These are phyloP conservation scores for Heliamphora pulchella DNA, from an alignment of 179 eudicot species.

Conservation along the genomic window DNA sequence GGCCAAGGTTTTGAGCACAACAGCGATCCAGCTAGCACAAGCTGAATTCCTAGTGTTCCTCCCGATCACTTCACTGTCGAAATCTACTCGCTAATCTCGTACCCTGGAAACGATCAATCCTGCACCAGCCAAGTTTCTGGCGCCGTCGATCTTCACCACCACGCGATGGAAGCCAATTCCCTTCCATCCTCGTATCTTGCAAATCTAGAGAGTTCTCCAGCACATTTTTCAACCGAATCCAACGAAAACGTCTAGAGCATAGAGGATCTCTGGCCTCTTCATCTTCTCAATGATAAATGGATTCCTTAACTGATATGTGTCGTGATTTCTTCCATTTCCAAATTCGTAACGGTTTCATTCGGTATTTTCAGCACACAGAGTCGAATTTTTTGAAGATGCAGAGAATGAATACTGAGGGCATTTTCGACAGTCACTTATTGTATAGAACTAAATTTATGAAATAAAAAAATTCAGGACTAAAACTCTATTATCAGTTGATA, in stretches of 20 bases:
- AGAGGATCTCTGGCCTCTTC: slow-evolving; percentile 41
- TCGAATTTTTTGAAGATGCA: too few relatives aligned
- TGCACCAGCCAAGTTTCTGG: slow-evolving; percentile 23
- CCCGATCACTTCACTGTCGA: slow-evolving; percentile 9
- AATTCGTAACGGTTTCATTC: too few relatives aligned
- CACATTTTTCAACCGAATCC: slow-evolving; percentile 22
- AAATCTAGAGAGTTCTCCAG: slow-evolving; percentile 17
- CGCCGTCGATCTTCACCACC: slow-evolving; percentile 2
- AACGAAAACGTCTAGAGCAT: slow-evolving; percentile 29
- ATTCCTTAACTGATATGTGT: too few relatives aligned
- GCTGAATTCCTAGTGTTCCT: slow-evolving; percentile 14
- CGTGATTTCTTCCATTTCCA: too few relatives aligned
- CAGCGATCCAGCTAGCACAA: slow-evolving; percentile 22
- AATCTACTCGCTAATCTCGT: slow-evolving; percentile 6
- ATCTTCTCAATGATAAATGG: slow-evolving; percentile 29
- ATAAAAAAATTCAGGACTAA: too few relatives aligned
- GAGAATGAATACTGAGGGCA: too few relatives aligned
- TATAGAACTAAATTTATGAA: too few relatives aligned
- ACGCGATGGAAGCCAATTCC: slow-evolving; percentile 19
- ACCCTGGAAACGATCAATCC: slow-evolving; percentile 19
- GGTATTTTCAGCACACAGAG: too few relatives aligned
- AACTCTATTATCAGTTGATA: too few relatives aligned
- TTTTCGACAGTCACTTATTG: too few relatives aligned
- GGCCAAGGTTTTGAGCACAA: slow-evolving; percentile 16
- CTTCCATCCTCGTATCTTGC: slow-evolving; percentile 11